Conservation (phyloP, 331 rosid species). For the Cucumis variabilis region DNA sequence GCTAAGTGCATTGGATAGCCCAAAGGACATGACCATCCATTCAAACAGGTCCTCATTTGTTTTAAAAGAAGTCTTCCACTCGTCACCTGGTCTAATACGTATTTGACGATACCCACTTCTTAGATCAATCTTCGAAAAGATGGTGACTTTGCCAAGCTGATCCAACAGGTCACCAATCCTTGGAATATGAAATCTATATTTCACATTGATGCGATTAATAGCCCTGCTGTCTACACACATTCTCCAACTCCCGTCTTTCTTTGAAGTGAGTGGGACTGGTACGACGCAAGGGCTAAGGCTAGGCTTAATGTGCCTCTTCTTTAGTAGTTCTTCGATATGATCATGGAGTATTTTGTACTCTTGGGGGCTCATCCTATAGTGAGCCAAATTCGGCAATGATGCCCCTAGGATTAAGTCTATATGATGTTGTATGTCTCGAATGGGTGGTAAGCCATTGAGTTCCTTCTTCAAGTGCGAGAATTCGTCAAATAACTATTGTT, state of each 20-base stretch:
- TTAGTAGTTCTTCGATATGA: not conserved
- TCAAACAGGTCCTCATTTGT: not conserved
- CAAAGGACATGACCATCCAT: not conserved
- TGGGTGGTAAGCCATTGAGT: not conserved
- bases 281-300: not conserved
- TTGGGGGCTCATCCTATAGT: not conserved
- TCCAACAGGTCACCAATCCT: fast-evolving
- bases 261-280: not conserved
- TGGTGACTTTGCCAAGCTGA: not conserved
- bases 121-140: not conserved
- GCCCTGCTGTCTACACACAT: not conserved
- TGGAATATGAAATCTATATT: not conserved
- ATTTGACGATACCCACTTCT: not conserved
- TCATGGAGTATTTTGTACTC: no score
- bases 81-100: not conserved
- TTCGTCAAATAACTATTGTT: no score
- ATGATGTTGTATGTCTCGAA: not conserved
- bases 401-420: no score
- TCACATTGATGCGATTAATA: not conserved
- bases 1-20: not conserved
- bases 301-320: not conserved
- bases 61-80: no score
- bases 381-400: not conserved
- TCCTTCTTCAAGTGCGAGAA: no score
- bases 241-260: not conserved